These are phyloP conservation scores for Puccinia coronata DNA, from an alignment of 1,284 basidiomycete genomes.

Conservation along the genomic window DNA sequence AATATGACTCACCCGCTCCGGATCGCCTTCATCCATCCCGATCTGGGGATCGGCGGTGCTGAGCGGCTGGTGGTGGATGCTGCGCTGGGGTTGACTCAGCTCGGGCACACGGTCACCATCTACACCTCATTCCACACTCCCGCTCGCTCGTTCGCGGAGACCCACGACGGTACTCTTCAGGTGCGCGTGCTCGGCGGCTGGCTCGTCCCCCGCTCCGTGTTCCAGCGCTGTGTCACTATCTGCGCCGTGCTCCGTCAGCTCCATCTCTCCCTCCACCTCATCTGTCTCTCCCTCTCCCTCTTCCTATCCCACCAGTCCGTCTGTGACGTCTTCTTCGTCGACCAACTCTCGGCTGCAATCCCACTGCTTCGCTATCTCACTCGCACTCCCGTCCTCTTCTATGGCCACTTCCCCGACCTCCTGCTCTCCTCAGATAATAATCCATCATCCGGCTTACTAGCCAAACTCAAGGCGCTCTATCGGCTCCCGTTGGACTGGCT, in stretches of 20 bases:
- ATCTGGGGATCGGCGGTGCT: conserved; percentile 95
- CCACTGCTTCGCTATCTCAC: conserved; percentile 74
- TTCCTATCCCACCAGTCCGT: conserved; percentile 52
- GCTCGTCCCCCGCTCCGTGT: conserved; percentile 72
- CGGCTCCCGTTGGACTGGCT: conserved; percentile 84
- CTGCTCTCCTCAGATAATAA: conserved; percentile 63
- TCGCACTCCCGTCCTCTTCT: conserved; percentile 82
- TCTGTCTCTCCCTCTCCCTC: conserved; percentile 71
- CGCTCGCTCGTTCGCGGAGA: conserved; percentile 58
- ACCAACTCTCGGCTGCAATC: conserved; percentile 88
- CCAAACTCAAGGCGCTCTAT: conserved; percentile 74
- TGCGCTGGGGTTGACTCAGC: conserved; percentile 77
- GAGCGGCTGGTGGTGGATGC: conserved; percentile 96
- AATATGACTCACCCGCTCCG: no score
- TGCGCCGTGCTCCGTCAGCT: conserved; percentile 68
- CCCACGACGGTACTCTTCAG: conserved; percentile 70
- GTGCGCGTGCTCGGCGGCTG: conserved; percentile 76
- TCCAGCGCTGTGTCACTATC: conserved; percentile 78
- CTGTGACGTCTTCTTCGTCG: conserved; percentile 83
- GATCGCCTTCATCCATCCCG: conserved; percentile 89
- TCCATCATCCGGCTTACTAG: no score
- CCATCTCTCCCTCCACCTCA: no score
- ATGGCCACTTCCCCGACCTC: conserved; percentile 97
- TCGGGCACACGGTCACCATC: conserved; percentile 84
- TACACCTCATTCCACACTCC: conserved; percentile 93